phyloP scores from a whole-genome alignment of 352 stramenopile species.

The Pythium guiyangense region DNA sequence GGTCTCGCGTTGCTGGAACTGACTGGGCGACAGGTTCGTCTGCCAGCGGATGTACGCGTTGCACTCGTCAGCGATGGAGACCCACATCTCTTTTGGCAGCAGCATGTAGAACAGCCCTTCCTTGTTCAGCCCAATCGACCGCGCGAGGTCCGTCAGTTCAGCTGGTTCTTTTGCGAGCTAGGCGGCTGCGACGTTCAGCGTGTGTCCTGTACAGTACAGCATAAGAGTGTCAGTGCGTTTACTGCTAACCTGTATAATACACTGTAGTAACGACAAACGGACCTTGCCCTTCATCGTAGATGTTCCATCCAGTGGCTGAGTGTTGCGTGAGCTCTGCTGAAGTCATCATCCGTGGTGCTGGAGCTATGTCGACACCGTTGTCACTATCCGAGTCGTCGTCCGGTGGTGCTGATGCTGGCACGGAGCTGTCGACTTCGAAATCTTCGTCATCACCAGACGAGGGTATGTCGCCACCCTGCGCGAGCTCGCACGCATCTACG shows the following conservation, averaged over 20 bases:
- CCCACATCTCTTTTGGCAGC: neutral
- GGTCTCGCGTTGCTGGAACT: neutral
- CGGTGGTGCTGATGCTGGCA: no score
- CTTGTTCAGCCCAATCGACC: neutral
- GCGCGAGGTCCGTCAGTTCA: neutral
- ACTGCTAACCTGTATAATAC: no score
- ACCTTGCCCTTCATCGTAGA: no score
- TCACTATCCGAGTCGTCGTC: neutral
- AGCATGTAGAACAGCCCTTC: neutral
- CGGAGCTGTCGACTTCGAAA: neutral
- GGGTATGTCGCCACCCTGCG: neutral
- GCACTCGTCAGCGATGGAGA: neutral
- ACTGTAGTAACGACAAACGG: no score
- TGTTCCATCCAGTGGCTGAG: no score
- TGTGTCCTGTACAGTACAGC: neutral
- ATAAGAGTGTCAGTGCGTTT: no score
- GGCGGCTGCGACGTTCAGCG: neutral
- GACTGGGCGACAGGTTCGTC: neutral
- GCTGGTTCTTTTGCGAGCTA: neutral
- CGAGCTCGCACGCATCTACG: neutral
- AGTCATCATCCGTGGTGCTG: neutral
- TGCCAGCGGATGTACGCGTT: neutral
- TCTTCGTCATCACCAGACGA: neutral
- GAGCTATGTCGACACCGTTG: neutral
- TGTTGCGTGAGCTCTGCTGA: no score